Evolutionary conservation across 768 basidiomycete species (phyloP), one percentile per base, ranked within the genome.

Genomic region (Rhizopogon salebrosus): DNA sequence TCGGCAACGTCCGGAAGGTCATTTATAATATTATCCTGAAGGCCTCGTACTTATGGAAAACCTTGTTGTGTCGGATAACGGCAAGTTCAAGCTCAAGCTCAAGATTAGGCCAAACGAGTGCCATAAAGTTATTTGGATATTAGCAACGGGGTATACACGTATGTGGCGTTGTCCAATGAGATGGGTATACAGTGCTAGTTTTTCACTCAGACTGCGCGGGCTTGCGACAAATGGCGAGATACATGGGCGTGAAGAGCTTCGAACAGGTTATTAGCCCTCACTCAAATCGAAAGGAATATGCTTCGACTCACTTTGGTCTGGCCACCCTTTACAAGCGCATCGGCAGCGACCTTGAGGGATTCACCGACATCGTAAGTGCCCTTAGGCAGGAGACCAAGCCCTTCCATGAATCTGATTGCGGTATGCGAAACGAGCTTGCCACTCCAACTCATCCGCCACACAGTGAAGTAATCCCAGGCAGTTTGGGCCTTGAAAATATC

Each of bases 401-500:
- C 74, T 76, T 99, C 97, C 63, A 95, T 66, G 5, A 84, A 24
- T 67, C 87, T 81, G 41, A 97, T 73, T 0, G 78, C 83, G 54
- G 84, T 89, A 62, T 95, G 93, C 37, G 87, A 93, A 49, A 97
- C 78, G 39, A 92, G 67, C 65, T 81, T 81, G 22, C 97, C 97
- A 55, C 86, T 84, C 80, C 81, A 85, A 70, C 89, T 92, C 77
- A 89, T 95, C 49, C 95, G 79, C 87, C 87, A 92, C 34, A 91
- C 87, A 9, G 87, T 89, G 58, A 93, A 73, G 57, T 84, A 84
- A 67, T 98, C 97, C 90, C 92, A 97, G 34, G 83, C 64, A 1
- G 95, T 98, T 75, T 99, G 95, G 2, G 92, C 89, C 71, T 98
- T 97, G 57, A 72, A 63, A 57, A 97, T 77, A 68, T 99, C 92